A percentile compares a stretch with the other conserved stretches of the same genome.
These are phyloP conservation scores for Lonicera japonica DNA, from an alignment of 129 eudicot species.

Conservation along the genomic window DNA sequence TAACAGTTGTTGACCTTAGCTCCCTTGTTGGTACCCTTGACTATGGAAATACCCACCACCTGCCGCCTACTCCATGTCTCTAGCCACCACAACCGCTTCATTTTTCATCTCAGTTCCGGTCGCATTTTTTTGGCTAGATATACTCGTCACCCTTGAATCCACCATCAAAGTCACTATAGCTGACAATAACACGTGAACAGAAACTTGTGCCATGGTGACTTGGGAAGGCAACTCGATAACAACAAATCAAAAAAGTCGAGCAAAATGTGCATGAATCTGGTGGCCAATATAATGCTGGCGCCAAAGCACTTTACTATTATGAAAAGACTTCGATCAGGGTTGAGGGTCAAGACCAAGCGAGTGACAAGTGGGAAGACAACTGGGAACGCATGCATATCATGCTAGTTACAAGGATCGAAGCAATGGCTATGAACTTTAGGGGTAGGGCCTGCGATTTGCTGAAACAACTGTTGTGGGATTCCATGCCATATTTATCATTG, in stretches of 20 bases:
- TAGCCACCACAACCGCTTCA: conserved; percentile 5
- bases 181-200: conserved; percentile 62
- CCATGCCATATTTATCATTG: conserved; percentile 38
- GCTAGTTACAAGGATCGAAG: conserved; percentile 40
- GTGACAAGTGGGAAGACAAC: conserved; percentile 51
- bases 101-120: conserved; percentile 11
- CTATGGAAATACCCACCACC: conserved; percentile 32
- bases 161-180: conserved; percentile 63
- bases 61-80: conserved; percentile 33
- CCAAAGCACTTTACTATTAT: conserved; percentile 60
- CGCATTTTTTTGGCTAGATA: conserved; percentile 26
- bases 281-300: conserved; percentile 59
- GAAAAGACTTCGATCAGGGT: conserved; percentile 50
- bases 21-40: conserved; percentile 29
- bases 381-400: conserved; percentile 55
- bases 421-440: conserved; percentile 52
- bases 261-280: conserved; percentile 65
- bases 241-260: conserved; percentile 63
- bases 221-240: conserved; percentile 36
- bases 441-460: conserved; percentile 47
- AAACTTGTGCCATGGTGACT: conserved; percentile 55
- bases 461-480: conserved; percentile 30
- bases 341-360: conserved; percentile 40
- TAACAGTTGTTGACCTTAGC: conserved; percentile 34
- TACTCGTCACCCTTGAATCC: conserved; percentile 62